Evolutionary conservation across 129 eudicot species (phyloP), one percentile per base, ranked within the genome.

Genomic region (Saposhnikovia divaricata): DNA sequence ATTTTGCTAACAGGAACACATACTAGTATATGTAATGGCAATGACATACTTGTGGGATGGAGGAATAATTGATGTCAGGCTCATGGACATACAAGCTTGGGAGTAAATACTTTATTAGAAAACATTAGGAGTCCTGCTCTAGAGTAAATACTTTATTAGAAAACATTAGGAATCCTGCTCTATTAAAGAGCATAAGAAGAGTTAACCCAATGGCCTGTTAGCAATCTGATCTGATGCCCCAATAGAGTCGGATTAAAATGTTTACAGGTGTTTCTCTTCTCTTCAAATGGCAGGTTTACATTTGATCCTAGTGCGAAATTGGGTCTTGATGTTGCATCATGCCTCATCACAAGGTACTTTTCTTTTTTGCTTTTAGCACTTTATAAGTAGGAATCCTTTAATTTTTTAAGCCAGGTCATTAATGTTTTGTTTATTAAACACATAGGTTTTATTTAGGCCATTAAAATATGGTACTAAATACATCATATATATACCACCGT

Each of bases 261-360:
- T 6, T 40, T 75, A 10, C 78, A 45, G 10, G 42, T 28, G 9
- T 75, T 75, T 82, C 71, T 89, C 61, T 78, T 76, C 39, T 50
- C 73, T 28, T n/a, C n/a, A 71, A 71, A 77, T 84, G 81, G 53
- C 84, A 95, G 98, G 84, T 95, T 95, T 85, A 83, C 97, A 23
- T 95, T 95, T 89, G 99, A 95, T 89, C 94, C 99, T 13, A 80
- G 78, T 89, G 82, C 82, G 59, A 88, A 86, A 81, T 85, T 95
- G 89, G 99, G 99, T 61, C 96, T 95, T 42, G 89, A 89, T 87
- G 91, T 95, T 82, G 99, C 99, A 57, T 92, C 99, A 47, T 95
- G 99, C 89, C 78, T 95, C 65, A 61, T 95, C 55, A 95, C 99
- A 45, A 95, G 98, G 98, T 89, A 90, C 63, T 81, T 78, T 51